These are phyloP conservation scores for Trichoderma afroharzianum DNA, from an alignment of 2,329 filamentous ascomycete genomes.

Conservation along the genomic window DNA sequence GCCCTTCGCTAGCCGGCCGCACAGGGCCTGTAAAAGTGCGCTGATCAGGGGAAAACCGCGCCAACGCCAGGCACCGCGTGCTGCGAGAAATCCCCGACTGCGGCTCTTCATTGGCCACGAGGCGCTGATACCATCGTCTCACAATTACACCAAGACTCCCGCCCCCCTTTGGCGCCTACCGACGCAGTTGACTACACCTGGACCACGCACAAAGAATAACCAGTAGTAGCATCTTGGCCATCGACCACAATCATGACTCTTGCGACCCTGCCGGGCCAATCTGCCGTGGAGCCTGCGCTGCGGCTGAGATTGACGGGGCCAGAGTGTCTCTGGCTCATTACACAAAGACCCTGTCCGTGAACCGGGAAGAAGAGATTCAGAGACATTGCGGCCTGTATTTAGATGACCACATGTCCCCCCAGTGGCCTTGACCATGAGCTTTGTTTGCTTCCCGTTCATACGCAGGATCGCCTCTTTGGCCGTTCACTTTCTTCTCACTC, in stretches of 20 bases:
- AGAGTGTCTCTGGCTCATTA: not conserved
- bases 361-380: not conserved
- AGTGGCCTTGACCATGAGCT: not conserved
- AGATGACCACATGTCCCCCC: not conserved
- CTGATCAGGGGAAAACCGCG: not conserved
- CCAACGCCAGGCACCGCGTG: not conserved
- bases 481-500: conserved; percentile 9
- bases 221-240: not conserved
- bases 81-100: not conserved
- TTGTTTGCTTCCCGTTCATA: not conserved
- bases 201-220: not conserved
- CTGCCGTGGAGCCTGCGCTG: not conserved
- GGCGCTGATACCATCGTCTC: conserved; percentile 11
- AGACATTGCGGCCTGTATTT: conserved; percentile 15
- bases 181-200: not conserved
- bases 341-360: not conserved
- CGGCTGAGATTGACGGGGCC: not conserved
- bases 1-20: not conserved
- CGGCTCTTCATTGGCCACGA: conserved; percentile 6
- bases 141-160: conserved; percentile 7
- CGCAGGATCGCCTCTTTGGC: not conserved
- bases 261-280: not conserved
- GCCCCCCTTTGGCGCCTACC: not conserved
- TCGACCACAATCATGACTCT: not conserved
- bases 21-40: not conserved